Base-by-base conservation (phyloP, 345 rosid species). In the Anacardium occidentale region DNA sequence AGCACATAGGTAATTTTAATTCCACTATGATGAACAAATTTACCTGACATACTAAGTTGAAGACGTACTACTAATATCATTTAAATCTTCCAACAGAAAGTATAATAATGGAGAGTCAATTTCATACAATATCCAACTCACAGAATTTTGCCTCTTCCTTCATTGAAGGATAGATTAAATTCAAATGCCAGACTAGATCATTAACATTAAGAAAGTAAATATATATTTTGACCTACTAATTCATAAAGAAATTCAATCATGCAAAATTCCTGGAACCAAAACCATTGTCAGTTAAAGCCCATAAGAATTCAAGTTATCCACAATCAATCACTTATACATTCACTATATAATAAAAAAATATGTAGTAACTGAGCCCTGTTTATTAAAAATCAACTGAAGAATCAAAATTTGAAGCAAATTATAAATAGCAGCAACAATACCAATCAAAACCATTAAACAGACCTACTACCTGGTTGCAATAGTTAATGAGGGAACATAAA, bases 1-100 rank as follows among this genome's bases (percentile, higher is more conserved):
- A 24, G 53, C 29, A 66, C 42, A 32, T 12, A 56, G 37, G 72
- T 60, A 65, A 59, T 48, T 57, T 66, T 44, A 57, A 73, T 56
- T 55, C 45, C 73, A 69, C 11, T 7, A 60, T 34, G 3, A 60
- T n/a, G n/a, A 34, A 59, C 10, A 48, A 14, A 48, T 48, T 29
- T n/a, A 45, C 47, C 26, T 2, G 29, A 14, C 12, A 70, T 7
- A 58, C 50, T 48, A 48, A 26, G 18, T 32, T n/a, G 17, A 21
- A 55, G 58, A 24, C 12, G 7, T 9, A 62, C 47, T 29, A 48
- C 25, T 18, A 61, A 1, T 24, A n/a, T 21, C 7, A 32, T 60
- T 10, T 60, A 2, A 11, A 32, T 48, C 15, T 50, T 20, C 11
- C 47, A 0, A 4, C 20, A n/a, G 8, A 26, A 60, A 11, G 47